Base-by-base conservation (phyloP, 192 early-diverging fungal genomes). In the Podila horticola region DNA sequence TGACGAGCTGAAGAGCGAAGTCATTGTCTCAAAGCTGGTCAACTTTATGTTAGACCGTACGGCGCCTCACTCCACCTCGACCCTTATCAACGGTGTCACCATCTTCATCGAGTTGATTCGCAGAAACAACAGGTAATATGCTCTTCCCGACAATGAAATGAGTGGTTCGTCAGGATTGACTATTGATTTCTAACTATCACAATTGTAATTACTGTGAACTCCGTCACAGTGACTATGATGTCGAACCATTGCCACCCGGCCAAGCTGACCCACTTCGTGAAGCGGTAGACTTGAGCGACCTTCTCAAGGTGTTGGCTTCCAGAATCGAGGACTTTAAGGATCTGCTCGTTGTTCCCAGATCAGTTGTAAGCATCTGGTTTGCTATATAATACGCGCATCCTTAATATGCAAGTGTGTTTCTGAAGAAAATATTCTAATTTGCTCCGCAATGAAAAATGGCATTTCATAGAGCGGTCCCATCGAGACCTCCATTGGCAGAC, bases 21-120 rank as follows among this genome's bases (percentile, higher is more conserved):
- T 81, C n/a, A 93, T 92, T 12, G 91, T 98, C 58, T 69, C 85
- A 24, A 87, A 93, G 51, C 89, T 99, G 29, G 91, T 95, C 17
- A 85, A 86, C 57, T 98, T 91, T 72, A 99, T 99, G 98, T 89
- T 99, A 20, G 89, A 94, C 68, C 63, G 76, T 29, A 71, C 79
- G 2, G 95, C 93, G 9, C 93, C 95, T 20, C 86, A 94, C 76
- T 90, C 94, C 20, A 93, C 95, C 3, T 97, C 94, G 15, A 93
- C 94, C 24, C 88, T 99, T 28, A 95, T 92, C 63, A 98, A 97
- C 77, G 96, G 96, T 73, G 95, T 98, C 34, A 95, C 92, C 62
- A 97, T 99, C 65, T 94, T 99, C 71, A 97, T 99, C 71, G 97
- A 99, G 86, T 86, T 99, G 17, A 97, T 99, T 83, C 91, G 97